Evolutionary conservation across 2,329 filamentous ascomycete genomes (phyloP).

Genomic region (Dothideomycetes sp.): DNA sequence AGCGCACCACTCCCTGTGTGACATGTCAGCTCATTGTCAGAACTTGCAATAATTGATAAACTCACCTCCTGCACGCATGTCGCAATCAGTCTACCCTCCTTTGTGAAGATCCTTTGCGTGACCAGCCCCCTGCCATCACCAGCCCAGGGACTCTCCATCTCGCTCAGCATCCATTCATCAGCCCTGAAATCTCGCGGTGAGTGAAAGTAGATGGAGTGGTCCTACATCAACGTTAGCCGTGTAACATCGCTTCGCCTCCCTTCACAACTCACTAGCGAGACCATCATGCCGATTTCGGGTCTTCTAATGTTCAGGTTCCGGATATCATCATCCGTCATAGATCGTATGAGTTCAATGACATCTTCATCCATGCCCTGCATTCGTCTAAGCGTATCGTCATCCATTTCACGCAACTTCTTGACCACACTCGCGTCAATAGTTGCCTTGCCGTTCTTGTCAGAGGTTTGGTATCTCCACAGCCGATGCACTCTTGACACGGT

Average conservation of each 20-base stretch:
- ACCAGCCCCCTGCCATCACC: slow-evolving; percentile 69
- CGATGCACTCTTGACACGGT: slow-evolving; percentile 73
- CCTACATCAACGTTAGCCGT: slow-evolving; percentile 32
- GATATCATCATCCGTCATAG: slow-evolving; percentile 19
- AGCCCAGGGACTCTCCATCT: slow-evolving; percentile 73
- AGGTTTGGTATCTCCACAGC: slow-evolving; percentile 42
- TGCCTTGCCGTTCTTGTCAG: slow-evolving; percentile 11
- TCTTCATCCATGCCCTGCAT: slow-evolving; percentile 36
- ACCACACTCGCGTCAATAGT: slow-evolving; percentile 30
- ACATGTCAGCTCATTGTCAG: slow-evolving; percentile 12
- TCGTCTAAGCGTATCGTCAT: slow-evolving; percentile 30
- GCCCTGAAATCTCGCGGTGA: slow-evolving; percentile 37
- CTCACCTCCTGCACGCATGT: slow-evolving; percentile 68
- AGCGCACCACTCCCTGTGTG: slow-evolving; percentile 38
- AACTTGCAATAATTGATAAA: not conserved
- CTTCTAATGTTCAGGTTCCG: slow-evolving; percentile 27
- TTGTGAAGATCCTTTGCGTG: slow-evolving; percentile 59
- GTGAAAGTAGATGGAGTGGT: slow-evolving; percentile 54
- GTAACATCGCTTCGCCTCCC: not conserved
- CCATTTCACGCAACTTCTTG: slow-evolving; percentile 33
- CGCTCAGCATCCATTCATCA: slow-evolving; percentile 65
- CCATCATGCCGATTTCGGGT: slow-evolving; percentile 70
- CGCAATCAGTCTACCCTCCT: slow-evolving; percentile 61
- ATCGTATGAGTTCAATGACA: slow-evolving; percentile 40
- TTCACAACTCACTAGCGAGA: slow-evolving; percentile 23